A percentile compares a stretch with the other conserved stretches of the same genome.
Evolutionary conservation across 176 grass and related monocot genomes (phyloP).

Genomic region (Avena insularis): DNA sequence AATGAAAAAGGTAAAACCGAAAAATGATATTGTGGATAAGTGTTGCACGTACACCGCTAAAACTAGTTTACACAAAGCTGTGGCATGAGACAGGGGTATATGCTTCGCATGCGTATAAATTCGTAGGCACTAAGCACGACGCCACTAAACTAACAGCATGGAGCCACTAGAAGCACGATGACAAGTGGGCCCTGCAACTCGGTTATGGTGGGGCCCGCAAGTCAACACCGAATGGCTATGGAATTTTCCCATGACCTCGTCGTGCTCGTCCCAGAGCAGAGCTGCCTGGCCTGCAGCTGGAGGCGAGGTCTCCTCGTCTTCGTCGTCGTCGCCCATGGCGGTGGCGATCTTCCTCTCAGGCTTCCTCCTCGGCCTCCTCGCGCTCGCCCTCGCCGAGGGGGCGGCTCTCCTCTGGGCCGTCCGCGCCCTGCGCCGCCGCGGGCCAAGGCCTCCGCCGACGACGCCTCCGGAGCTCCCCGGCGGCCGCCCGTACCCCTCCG

Average conservation of each 20-base stretch:
- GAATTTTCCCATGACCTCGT: not conserved
- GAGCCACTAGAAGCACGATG: too few relatives aligned
- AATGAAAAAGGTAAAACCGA: too few relatives aligned
- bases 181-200: too few relatives aligned
- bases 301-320: not conserved
- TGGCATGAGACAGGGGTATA: too few relatives aligned
- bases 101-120: too few relatives aligned
- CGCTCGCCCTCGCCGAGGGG: conserved; percentile 36
- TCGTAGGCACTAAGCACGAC: too few relatives aligned
- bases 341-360: conserved; percentile 29
- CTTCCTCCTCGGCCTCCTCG: conserved; percentile 47
- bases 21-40: too few relatives aligned
- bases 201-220: too few relatives aligned
- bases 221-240: too few relatives aligned
- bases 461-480: not conserved
- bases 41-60: too few relatives aligned
- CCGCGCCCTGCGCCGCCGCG: not conserved
- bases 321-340: conserved; percentile 37
- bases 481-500: not conserved
- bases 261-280: not conserved
- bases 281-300: not conserved
- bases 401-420: conserved; percentile 43
- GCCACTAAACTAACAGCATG: too few relatives aligned
- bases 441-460: not conserved
- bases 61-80: too few relatives aligned